Percentiles rank a stretch among this genome's conserved stretches.
Evolutionary conservation across 2,329 filamentous ascomycete species (phyloP).

Genomic region (Rachicladosporium sp.): DNA sequence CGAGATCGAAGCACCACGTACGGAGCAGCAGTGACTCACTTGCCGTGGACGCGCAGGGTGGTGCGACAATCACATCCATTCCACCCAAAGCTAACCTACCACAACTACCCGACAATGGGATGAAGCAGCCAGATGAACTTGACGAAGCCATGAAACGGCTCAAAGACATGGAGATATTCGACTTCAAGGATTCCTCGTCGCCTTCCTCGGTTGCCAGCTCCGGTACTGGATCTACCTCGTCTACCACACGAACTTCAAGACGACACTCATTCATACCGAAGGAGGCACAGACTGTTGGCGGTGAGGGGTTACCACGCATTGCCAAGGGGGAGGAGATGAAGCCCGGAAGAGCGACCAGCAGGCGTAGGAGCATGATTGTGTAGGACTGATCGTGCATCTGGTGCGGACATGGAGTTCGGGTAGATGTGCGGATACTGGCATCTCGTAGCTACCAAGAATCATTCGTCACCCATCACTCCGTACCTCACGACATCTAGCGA

Average conservation of each 20-base stretch:
- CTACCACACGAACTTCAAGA: too few relatives aligned
- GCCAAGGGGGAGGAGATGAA: conserved; percentile 8
- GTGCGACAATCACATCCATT: too few relatives aligned
- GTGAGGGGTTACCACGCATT: conserved; percentile 2
- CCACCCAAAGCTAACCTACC: too few relatives aligned
- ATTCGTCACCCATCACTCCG: too few relatives aligned
- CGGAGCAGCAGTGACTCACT: conserved; percentile 1
- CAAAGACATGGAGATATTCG: conserved; percentile 22
- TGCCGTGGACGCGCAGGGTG: neutral
- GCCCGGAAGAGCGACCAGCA: conserved; percentile 21
- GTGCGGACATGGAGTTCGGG: too few relatives aligned
- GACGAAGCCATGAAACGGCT: conserved; percentile 14
- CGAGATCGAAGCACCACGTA: conserved; percentile 1
- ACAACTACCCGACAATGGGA: neutral
- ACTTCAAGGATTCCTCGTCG: conserved; percentile 22
- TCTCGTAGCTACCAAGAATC: too few relatives aligned
- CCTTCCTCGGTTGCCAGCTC: conserved; percentile 4
- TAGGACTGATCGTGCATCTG: conserved; percentile 5
- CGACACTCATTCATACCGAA: conserved; percentile 18
- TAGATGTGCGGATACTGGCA: too few relatives aligned
- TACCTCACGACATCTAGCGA: too few relatives aligned
- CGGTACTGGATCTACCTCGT: neutral
- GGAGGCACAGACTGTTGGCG: conserved; percentile 3
- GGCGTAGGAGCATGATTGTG: conserved; percentile 24
- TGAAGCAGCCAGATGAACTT: conserved; percentile 1